Conservation (phyloP, 768 basidiomycete species). For the Boletus edulis region DNA sequence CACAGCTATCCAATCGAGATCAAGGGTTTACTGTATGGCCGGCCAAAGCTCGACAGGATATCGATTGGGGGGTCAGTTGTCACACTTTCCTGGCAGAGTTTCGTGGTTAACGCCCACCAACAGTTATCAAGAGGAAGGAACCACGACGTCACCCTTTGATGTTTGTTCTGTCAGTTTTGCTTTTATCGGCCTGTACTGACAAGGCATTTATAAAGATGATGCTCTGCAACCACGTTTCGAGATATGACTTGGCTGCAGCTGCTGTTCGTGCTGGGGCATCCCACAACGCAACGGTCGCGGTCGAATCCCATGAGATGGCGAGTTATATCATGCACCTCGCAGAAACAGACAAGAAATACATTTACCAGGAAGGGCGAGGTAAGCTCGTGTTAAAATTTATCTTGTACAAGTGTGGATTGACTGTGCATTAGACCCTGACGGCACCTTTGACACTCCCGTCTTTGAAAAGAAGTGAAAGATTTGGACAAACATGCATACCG, state of each 20-base stretch:
- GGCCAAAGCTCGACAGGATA: conserved; percentile 48
- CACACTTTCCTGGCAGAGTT: neutral
- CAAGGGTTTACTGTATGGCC: conserved; percentile 60
- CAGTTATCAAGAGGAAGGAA: conserved; percentile 68
- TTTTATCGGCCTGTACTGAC: neutral
- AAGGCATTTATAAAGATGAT: conserved; percentile 52
- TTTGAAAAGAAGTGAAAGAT: conserved; percentile 25
- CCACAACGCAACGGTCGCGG: conserved; percentile 52
- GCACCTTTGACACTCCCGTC: conserved; percentile 45
- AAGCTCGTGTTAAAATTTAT: neutral
- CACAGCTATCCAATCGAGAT: conserved; percentile 79
- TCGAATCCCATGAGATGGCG: conserved; percentile 55
- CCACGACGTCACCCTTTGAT: conserved; percentile 82
- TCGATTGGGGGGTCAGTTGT: conserved; percentile 47
- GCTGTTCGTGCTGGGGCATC: conserved; percentile 57
- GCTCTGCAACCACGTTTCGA: conserved; percentile 65
- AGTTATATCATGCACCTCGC: conserved; percentile 59
- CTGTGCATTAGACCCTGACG: conserved; percentile 30
- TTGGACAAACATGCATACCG: neutral
- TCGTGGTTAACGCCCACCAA: conserved; percentile 1
- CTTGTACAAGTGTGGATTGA: neutral
- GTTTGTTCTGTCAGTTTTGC: conserved; percentile 34
- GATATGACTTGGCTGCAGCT: conserved; percentile 61
- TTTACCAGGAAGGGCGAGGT: conserved; percentile 59
- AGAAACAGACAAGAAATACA: conserved; percentile 60